Percentiles rank a stretch among this genome's conserved stretches.
These are phyloP conservation scores for Peronospora destructor DNA, from an alignment of 352 stramenopile genomes.

Conservation along the genomic window DNA sequence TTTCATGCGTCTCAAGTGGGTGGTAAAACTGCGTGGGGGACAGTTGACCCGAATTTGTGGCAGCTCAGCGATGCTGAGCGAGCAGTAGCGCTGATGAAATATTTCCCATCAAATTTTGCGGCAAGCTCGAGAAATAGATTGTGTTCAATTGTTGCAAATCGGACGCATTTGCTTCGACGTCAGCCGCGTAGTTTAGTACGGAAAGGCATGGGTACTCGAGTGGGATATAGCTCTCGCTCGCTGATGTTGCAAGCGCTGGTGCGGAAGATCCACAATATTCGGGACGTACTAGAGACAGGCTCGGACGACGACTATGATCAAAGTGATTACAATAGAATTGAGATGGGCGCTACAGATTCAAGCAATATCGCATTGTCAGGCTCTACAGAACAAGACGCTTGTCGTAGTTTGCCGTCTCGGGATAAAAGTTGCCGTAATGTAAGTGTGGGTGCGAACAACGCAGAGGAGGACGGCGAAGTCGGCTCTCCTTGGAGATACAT, in stretches of 20 bases:
- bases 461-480: conserved; percentile 16
- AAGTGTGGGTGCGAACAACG: conserved; percentile 6
- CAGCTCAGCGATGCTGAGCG: conserved; percentile 62
- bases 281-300: conserved; percentile 17
- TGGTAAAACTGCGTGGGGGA: conserved; percentile 34
- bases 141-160: conserved; percentile 36
- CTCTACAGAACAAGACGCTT: neutral
- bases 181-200: conserved; percentile 15
- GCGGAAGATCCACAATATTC: conserved; percentile 41
- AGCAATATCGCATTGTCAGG: neutral
- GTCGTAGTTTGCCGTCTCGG: neutral
- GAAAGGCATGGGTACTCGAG: conserved; percentile 19
- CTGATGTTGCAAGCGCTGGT: conserved; percentile 41
- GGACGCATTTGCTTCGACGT: conserved; percentile 33
- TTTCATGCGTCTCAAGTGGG: conserved; percentile 73
- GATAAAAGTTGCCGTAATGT: conserved; percentile 3
- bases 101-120: conserved; percentile 37
- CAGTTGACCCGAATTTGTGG: conserved; percentile 34
- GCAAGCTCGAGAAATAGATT: conserved; percentile 30
- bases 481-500: conserved; percentile 12
- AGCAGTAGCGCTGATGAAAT: conserved; percentile 41
- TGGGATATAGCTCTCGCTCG: conserved; percentile 43
- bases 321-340: conserved; percentile 1
- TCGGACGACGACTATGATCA: conserved; percentile 25
- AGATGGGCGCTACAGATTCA: neutral